Percentiles rank a stretch among this genome's conserved stretches.
Evolutionary conservation across 176 grass and related monocot species (phyloP).

Genomic region (Carex parvula): DNA sequence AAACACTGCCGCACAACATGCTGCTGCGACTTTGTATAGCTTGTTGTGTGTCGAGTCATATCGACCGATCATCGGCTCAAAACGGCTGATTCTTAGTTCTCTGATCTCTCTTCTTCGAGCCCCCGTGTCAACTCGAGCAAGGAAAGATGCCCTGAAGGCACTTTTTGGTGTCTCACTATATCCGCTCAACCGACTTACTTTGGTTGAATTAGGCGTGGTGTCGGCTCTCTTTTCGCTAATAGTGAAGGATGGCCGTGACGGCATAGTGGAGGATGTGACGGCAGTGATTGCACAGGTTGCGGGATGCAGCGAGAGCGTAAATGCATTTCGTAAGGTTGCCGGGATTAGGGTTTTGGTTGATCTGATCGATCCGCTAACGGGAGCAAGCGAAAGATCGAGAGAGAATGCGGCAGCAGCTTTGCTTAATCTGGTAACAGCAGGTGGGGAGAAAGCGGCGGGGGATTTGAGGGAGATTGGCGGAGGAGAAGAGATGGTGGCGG

Average conservation of each 20-base stretch:
- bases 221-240: conserved; percentile 68
- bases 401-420: conserved; percentile 76
- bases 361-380: conserved; percentile 40
- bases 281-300: conserved; percentile 87
- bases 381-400: conserved; percentile 32
- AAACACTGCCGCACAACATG: conserved; percentile 49
- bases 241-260: conserved; percentile 44
- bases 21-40: conserved; percentile 69
- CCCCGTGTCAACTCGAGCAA: conserved; percentile 38
- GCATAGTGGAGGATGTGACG: conserved; percentile 78
- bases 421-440: conserved; percentile 75
- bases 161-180: conserved; percentile 61
- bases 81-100: conserved; percentile 41
- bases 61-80: conserved; percentile 53
- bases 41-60: conserved; percentile 62
- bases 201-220: conserved; percentile 50
- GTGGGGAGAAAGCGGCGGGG: conserved; percentile 43
- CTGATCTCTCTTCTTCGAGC: conserved; percentile 56
- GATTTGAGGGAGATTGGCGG: conserved; percentile 52
- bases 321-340: conserved; percentile 51
- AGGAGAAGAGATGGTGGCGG: conserved; percentile 39
- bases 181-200: conserved; percentile 53
- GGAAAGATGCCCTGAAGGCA: conserved; percentile 91
- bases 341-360: conserved; percentile 69
- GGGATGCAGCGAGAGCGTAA: conserved; percentile 73